Percentiles rank a stretch among this genome's conserved stretches.
phyloP scores from a whole-genome alignment of 768 basidiomycete species.

The Termitomyces sp. region DNA sequence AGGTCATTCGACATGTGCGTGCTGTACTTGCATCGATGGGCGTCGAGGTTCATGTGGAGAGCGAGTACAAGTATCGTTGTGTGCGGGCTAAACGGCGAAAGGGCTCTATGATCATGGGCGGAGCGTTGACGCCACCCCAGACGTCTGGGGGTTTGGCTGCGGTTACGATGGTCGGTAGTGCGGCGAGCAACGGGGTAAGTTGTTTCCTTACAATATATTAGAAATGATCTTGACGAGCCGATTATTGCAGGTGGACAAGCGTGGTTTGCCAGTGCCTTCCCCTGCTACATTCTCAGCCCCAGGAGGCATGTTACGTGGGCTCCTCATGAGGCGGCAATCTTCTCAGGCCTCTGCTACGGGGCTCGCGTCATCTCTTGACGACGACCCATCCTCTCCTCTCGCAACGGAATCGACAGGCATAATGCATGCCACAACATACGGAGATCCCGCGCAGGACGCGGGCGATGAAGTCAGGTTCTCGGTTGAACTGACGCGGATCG shows the following conservation, averaged over 20 bases:
- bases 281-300: constrained; percentile 64
- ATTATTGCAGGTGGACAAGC: constrained; percentile 70
- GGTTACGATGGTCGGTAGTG: constrained; percentile 74
- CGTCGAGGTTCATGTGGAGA: constrained; percentile 82
- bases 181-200: constrained; percentile 85
- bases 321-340: constrained; percentile 88
- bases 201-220: constrained; percentile 9
- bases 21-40: constrained; percentile 86
- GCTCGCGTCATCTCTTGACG: constrained; percentile 36
- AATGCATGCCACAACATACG: constrained; percentile 61
- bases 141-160: constrained; percentile 47
- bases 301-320: constrained; percentile 80
- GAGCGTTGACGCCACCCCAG: constrained; percentile 27
- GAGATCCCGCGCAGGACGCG: constrained; percentile 73
- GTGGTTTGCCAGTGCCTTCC: constrained; percentile 82
- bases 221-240: constrained; percentile 3
- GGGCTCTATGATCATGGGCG: constrained; percentile 34
- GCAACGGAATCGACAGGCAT: constrained; percentile 38
- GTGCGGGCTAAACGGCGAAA: constrained; percentile 74
- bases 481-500: constrained; percentile 88
- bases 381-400: constrained; percentile 36
- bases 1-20: constrained; percentile 84
- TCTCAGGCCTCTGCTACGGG: constrained; percentile 60
- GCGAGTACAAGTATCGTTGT: constrained; percentile 88
- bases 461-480: constrained; percentile 97